Base-by-base conservation (phyloP, 257 asterid genomes). In the Solanum stenotomum region DNA sequence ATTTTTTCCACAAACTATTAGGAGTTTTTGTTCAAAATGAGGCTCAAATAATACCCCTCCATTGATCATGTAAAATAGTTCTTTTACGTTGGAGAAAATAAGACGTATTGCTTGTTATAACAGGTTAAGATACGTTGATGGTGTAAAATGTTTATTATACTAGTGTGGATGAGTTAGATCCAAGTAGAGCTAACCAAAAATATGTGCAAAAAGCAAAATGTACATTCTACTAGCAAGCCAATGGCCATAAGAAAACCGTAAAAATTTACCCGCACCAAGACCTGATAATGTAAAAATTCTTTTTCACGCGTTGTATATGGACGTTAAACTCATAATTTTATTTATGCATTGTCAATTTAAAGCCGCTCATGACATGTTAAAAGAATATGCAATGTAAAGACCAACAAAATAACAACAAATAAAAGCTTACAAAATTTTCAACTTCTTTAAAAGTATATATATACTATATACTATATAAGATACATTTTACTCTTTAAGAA, bases 1-100 rank as follows among this genome's bases (percentile, higher is more conserved):
- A 88, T 88, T 7, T 29, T 91, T 87, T 44, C 91, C 86, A 16
- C 89, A 89, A 1, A 15, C 40, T 9, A 12, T 89, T 49, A 91
- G 85, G 81, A 87, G 67, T 68, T 85, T 83, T 52, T 89, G 92
- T 59, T 83, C 86, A 3, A 25, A 1, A 52, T 40, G 23, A 23
- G 29, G 35, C 59, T 77, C 13, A 77, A 40, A 77, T 40, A 72
- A 25, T 16, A 20, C 52, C 27, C 56, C 7, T 23, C 59, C 23
- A 3, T 29, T 12, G 18, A 67, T 67, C 34, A 29, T 11, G 74
- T 67, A 68, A 27, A 27, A 29, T 0, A 67, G 5, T 23, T 61
- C 2, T 61, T 59, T 61, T 61, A 23, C 29, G 29, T 61, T n/a
- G 0, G 70, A 61, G 29, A n/a, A 68, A 68, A 68, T 70, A 31